Conservation (phyloP, 1,139 yeast genomes). For the Diutina mesorugosa region DNA sequence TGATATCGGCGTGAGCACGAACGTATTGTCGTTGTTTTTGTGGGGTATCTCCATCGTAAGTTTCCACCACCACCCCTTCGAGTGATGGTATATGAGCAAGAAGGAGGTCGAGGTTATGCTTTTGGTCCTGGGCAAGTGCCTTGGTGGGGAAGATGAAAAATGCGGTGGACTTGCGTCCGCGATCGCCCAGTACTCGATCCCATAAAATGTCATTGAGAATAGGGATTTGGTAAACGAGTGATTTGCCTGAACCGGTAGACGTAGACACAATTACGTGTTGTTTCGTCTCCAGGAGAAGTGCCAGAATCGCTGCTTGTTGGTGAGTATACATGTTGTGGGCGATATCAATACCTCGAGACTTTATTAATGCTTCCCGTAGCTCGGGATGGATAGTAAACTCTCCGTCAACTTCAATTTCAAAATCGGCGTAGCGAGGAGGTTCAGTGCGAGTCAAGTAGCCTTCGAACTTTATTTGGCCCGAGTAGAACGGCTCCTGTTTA, state of each 20-base stretch:
- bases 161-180: slow-evolving; percentile 34
- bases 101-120: slow-evolving; percentile 58
- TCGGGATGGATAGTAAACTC: slow-evolving; percentile 26
- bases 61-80: slow-evolving; percentile 40
- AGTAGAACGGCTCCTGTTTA: slow-evolving; percentile 34
- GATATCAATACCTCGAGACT: slow-evolving; percentile 31
- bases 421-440: slow-evolving; percentile 11
- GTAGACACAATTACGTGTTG: slow-evolving; percentile 77
- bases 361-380: slow-evolving; percentile 32
- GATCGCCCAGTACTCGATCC: slow-evolving; percentile 15
- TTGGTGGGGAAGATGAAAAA: slow-evolving; percentile 91
- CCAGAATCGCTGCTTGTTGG: slow-evolving; percentile 65
- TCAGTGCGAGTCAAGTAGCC: slow-evolving; percentile 12
- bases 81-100: slow-evolving; percentile 28
- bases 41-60: slow-evolving; percentile 92
- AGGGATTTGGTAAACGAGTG: slow-evolving; percentile 82
- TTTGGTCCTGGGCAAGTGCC: slow-evolving; percentile 95
- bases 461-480: slow-evolving; percentile 42
- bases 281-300: slow-evolving; percentile 20
- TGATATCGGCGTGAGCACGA: slow-evolving; percentile 54
- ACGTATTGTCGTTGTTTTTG: slow-evolving; percentile 35
- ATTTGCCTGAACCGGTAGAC: slow-evolving; percentile 91
- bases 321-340: slow-evolving; percentile 55
- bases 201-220: slow-evolving; percentile 48
- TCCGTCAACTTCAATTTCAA: slow-evolving; percentile 13